These are phyloP conservation scores for Entoloma clypeatum DNA, from an alignment of 1,284 basidiomycete species.

Conservation along the genomic window DNA sequence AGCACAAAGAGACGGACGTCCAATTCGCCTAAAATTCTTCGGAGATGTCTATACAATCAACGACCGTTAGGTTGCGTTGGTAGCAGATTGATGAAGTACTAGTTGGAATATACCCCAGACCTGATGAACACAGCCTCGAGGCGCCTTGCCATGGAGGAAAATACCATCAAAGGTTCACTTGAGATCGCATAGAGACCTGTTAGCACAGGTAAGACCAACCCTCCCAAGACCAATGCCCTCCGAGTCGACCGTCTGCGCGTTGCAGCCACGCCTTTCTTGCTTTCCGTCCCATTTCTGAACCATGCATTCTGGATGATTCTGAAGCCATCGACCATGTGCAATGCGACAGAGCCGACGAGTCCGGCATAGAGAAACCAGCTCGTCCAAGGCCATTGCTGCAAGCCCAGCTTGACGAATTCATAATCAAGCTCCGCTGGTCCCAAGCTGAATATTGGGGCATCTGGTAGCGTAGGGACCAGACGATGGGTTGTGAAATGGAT, in stretches of 20 bases:
- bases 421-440: constrained; percentile 71
- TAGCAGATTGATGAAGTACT: background rate
- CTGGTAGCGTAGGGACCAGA: constrained; percentile 40
- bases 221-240: constrained; percentile 28
- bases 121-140: constrained; percentile 37
- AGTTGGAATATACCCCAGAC: constrained; percentile 29
- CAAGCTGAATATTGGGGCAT: constrained; percentile 50
- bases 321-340: constrained; percentile 60
- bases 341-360: constrained; percentile 45
- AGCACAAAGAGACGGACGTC: no score
- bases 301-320: constrained; percentile 51
- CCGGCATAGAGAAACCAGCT: constrained; percentile 59
- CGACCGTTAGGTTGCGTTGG: background rate
- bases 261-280: constrained; percentile 1
- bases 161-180: constrained; percentile 53
- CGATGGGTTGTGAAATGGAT: constrained; percentile 65
- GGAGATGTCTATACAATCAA: background rate
- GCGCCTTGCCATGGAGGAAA: constrained; percentile 46
- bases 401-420: constrained; percentile 67
- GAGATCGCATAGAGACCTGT: constrained; percentile 51
- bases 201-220: constrained; percentile 45
- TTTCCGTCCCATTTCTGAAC: constrained; percentile 24
- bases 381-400: constrained; percentile 55
- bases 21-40: no score
- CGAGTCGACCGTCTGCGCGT: constrained; percentile 27